phyloP scores from a whole-genome alignment of 345 rosid genomes.

The Salix suchowensis region DNA sequence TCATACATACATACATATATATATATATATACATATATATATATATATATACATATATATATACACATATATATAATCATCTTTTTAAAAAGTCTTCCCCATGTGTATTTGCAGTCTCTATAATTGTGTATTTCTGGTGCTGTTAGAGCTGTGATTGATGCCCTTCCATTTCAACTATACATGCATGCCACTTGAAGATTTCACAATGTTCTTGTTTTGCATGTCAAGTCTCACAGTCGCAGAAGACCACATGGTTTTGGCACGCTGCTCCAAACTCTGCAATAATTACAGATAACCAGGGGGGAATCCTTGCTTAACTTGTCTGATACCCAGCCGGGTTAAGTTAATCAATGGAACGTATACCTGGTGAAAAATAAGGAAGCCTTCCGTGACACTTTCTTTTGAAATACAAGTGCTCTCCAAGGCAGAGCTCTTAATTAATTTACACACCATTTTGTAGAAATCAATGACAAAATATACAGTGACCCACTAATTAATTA shows the following conservation, averaged over 20 bases:
- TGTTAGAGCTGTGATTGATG: constrained; percentile 36
- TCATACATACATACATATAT: no score
- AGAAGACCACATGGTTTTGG: constrained; percentile 22
- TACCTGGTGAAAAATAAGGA: background rate
- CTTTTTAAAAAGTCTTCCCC: constrained; percentile 7
- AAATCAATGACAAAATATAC: constrained; percentile 1
- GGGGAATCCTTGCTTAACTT: background rate
- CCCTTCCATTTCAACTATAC: constrained; percentile 20
- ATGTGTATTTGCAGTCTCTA: constrained; percentile 37
- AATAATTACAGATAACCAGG: background rate
- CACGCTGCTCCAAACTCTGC: constrained; percentile 7
- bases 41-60: background rate
- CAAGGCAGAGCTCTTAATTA: constrained; percentile 4
- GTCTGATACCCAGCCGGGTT: no score
- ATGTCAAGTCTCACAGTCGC: constrained; percentile 19
- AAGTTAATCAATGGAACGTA: no score
- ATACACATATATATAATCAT: background rate
- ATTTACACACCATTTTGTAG: background rate
- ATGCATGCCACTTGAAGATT: constrained; percentile 9
- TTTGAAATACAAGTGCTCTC: constrained; percentile 1
- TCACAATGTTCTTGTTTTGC: constrained; percentile 14
- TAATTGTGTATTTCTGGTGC: constrained; percentile 25
- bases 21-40: background rate
- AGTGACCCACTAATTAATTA: background rate
- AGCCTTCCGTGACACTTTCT: background rate